Evolutionary conservation across 352 stramenopile genomes (phyloP), one percentile per base, ranked within the genome.

Genomic region (Globisporangium orthogonon): DNA sequence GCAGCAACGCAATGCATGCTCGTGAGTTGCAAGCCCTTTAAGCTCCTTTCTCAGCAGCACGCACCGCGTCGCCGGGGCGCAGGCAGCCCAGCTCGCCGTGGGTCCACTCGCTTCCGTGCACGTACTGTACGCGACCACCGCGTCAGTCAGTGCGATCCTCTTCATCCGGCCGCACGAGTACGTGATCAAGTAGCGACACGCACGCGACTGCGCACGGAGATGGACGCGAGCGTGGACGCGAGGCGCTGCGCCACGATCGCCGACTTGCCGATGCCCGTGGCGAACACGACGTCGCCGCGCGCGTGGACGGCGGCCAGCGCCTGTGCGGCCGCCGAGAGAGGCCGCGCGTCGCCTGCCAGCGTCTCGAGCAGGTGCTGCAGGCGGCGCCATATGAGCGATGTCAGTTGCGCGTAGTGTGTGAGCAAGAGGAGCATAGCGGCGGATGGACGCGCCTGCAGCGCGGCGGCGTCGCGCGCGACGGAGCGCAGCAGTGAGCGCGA

Each of bases 241-340:
- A 94, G 67, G 23, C 84, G 70, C 17, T 69, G 75, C 28, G 81
- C 84, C 2, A 94, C 81, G 18, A 88, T 80, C 18, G 76, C 81
- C 2, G 84, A 94, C 62, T 94, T 94, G 62, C 84, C 84, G 17
- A 94, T 87, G 17, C 84, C 84, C 6, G 79, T 91, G 29, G 86
- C 68, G 57, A 79, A 91, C 23, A 94, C 63, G 14, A 70, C 65
- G 15, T 68, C 59, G 41, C 72, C 58, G 28, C 85, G 63, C 18
- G 74, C 59, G 5, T 74, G 67, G 28, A 79, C 89, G n/a, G 71
- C 56, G 52, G 75, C 46, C 4, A 94, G 41, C 2, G 61, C 58
- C 51, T 55, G 51, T 9, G 83, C 53, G 10, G 62, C 70, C 6
- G 51, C 52, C 2, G 71, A 54, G 11, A 90, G 54, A 1, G 71